Evolutionary conservation across 116 monocot genomes (phyloP).

Genomic region (Cymodocea nodosa): DNA sequence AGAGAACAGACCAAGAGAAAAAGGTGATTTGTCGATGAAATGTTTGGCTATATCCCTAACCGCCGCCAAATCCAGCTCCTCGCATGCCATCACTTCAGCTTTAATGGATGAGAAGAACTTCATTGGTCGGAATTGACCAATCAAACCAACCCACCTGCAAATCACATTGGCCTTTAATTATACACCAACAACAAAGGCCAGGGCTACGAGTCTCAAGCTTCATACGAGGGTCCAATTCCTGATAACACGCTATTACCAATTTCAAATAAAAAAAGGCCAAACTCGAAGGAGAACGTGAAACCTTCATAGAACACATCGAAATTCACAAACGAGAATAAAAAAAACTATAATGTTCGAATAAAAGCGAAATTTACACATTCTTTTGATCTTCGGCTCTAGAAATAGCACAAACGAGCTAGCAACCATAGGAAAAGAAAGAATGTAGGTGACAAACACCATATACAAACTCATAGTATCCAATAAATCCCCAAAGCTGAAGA

Average conservation of each 20-base stretch:
- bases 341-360: no score
- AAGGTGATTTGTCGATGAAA: constrained; percentile 59
- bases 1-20: constrained; percentile 58
- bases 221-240: not conserved
- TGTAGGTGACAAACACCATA: no score
- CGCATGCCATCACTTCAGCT: constrained; percentile 30
- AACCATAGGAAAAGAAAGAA: no score
- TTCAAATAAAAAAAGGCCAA: no score
- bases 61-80: constrained; percentile 46
- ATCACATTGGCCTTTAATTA: not conserved
- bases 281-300: not conserved
- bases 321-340: not conserved
- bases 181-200: no score
- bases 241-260: not conserved
- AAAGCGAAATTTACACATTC: no score
- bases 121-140: constrained; percentile 57
- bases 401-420: no score
- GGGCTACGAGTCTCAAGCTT: not conserved
- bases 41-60: constrained; percentile 51
- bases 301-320: not conserved
- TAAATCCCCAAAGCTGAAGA: not conserved
- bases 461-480: not conserved
- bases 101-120: constrained; percentile 65
- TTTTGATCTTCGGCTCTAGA: no score
- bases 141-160: constrained; percentile 63